These are phyloP conservation scores for Ogataea zsoltii DNA, from an alignment of 805 yeast species.

Conservation along the genomic window DNA sequence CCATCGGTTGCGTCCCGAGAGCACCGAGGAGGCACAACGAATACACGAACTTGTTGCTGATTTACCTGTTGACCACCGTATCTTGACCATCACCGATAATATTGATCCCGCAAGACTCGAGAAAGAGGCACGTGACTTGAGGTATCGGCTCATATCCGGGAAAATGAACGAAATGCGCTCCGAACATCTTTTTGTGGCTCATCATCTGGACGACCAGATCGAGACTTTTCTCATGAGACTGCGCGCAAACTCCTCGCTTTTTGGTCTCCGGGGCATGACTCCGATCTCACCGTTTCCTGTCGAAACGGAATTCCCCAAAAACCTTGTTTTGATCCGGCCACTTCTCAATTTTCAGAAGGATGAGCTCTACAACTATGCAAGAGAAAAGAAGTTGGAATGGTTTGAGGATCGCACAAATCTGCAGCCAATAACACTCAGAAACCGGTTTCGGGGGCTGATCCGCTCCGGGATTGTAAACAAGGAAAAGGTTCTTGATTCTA, in stretches of 20 bases:
- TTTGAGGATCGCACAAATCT: slow-evolving; percentile 69
- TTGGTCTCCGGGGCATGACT: slow-evolving; percentile 62
- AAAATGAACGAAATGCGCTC: slow-evolving; percentile 41
- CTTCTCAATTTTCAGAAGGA: slow-evolving; percentile 47
- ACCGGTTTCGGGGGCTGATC: slow-evolving; percentile 46
- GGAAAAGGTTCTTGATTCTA: slow-evolving; percentile 9
- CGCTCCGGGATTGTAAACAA: slow-evolving; percentile 18
- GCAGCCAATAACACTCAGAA: slow-evolving; percentile 59
- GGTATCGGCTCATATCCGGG: slow-evolving; percentile 47
- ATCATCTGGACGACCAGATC: slow-evolving; percentile 68
- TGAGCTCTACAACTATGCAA: slow-evolving; percentile 49
- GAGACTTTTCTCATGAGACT: slow-evolving; percentile 68
- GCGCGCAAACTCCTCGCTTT: slow-evolving; percentile 42
- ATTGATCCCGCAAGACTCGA: slow-evolving; percentile 38
- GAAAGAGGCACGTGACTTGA: slow-evolving; percentile 53
- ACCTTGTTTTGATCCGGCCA: slow-evolving; percentile 48
- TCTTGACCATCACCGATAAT: slow-evolving; percentile 19
- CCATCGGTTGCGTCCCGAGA: slow-evolving; percentile 54
- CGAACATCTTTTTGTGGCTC: slow-evolving; percentile 56
- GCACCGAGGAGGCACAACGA: slow-evolving; percentile 48
- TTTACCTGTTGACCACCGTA: slow-evolving; percentile 30
- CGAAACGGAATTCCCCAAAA: slow-evolving; percentile 6
- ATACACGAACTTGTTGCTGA: slow-evolving; percentile 29
- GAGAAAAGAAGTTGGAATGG: slow-evolving; percentile 47
- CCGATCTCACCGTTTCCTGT: slow-evolving; percentile 13